phyloP scores from a whole-genome alignment of 148 eudicot species.

The Rhododendron ferrugineum region DNA sequence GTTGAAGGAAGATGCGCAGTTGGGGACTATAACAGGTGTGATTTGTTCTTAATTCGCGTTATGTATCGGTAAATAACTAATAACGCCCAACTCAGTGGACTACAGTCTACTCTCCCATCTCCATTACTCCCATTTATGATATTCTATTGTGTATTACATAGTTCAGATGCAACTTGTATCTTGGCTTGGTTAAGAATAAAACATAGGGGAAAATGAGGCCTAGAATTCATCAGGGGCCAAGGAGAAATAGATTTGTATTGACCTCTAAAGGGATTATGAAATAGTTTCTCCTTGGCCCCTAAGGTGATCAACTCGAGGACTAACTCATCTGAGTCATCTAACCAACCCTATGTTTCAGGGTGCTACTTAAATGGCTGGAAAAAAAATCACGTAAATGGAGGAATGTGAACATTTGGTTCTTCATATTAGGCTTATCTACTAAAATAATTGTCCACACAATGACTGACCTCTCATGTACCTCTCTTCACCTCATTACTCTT shows the following conservation, averaged over 20 bases:
- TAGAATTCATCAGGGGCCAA: background rate
- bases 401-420: background rate
- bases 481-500: background rate
- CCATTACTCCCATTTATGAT: background rate
- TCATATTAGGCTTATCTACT: background rate
- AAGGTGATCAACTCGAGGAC: background rate
- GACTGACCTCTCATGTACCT: background rate
- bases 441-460: background rate
- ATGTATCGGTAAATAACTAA: background rate
- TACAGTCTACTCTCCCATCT: background rate
- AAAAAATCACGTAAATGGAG: background rate
- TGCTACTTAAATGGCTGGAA: background rate
- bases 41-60: background rate
- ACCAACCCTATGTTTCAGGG: background rate
- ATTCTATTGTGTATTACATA: background rate
- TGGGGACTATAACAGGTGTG: slow-evolving; percentile 73
- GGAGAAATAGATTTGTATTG: background rate
- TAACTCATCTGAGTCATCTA: background rate
- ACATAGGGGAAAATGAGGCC: background rate
- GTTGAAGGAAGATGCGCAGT: slow-evolving; percentile 89
- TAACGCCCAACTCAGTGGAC: background rate
- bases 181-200: background rate
- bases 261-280: background rate
- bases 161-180: background rate
- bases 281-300: background rate